Evolutionary conservation across 2,329 filamentous ascomycete species (phyloP), one percentile per base, ranked within the genome.

Genomic region (Hypoxylon sp.): DNA sequence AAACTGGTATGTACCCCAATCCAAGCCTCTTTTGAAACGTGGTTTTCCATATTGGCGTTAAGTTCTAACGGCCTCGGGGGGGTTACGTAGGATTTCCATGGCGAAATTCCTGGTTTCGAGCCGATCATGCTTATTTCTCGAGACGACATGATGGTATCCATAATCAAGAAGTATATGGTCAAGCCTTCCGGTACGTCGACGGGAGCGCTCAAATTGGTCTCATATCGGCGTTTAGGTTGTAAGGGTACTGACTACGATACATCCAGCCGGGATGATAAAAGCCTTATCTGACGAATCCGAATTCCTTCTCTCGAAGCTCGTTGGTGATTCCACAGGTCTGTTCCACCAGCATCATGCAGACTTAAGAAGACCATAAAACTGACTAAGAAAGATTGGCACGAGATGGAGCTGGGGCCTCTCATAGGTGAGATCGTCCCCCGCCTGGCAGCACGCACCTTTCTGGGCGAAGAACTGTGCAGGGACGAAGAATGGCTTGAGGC

Each of bases 401-500:
- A 78, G 7, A 72, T 80, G 32, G 64, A 62, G n/a, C 69, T 83
- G 23, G 72, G 73, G 5, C 65, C 73, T 1, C 65, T 75, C 14
- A 32, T 82, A 9, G 77, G 81, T 0, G 73, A 77, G 14, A 68
- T 83, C 2, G 77, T 86, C 2, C 79, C 82, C 17, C 81, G 82
- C 14, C 63, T 86, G 21, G 84, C 83, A 0, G 81, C 83, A 0
- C 78, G 82, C 9, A 76, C 84, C 9, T 85, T 86, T 53, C 69
- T 85, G 2, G 83, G 84, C 4, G 67, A 77, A 2, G 75, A 80
- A 28, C 72, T 84, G 6, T 82, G 80, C 71, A 79, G 80, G 21
- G 76, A 84, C 62, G 71, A 80, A 17, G 75, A 79, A 14, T 86
- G 83, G 83, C 72, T 85, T 11, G 59, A 76, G 0, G 76, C 82